phyloP scores from a whole-genome alignment of 179 eudicot genomes.

The Silene coronaria region DNA sequence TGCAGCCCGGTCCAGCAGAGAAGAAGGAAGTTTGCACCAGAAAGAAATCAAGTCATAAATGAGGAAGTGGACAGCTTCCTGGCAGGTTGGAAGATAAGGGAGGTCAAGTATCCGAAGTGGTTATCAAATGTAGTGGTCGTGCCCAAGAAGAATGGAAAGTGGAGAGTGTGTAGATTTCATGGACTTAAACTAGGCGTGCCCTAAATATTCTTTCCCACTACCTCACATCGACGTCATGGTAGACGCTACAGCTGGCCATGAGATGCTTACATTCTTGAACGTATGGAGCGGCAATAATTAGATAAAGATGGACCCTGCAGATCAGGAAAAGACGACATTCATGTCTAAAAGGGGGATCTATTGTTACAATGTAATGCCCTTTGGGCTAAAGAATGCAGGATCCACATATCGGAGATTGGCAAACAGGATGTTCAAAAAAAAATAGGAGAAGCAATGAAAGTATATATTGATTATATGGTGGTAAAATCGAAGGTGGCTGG shows the following conservation, averaged over 20 bases:
- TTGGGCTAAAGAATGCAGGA: too few relatives aligned
- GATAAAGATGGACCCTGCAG: too few relatives aligned
- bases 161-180: too few relatives aligned
- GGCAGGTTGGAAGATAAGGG: too few relatives aligned
- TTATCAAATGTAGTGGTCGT: background rate
- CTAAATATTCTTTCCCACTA: background rate
- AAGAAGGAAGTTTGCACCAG: too few relatives aligned
- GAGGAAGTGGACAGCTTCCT: too few relatives aligned
- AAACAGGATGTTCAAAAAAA: background rate
- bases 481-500: background rate
- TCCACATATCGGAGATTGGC: too few relatives aligned
- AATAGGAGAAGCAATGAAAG: background rate
- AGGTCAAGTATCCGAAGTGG: too few relatives aligned
- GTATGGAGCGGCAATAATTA: background rate
- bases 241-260: background rate
- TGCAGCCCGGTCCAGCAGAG: too few relatives aligned
- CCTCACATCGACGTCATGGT: background rate
- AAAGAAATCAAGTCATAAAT: too few relatives aligned
- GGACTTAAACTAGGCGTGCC: too few relatives aligned
- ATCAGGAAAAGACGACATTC: too few relatives aligned
- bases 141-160: background rate
- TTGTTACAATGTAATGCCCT: background rate
- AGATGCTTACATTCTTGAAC: background rate
- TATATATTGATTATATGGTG: background rate
- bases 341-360: background rate